Base-by-base conservation (phyloP, 441 rosid genomes). In the Erodium moschatum region DNA sequence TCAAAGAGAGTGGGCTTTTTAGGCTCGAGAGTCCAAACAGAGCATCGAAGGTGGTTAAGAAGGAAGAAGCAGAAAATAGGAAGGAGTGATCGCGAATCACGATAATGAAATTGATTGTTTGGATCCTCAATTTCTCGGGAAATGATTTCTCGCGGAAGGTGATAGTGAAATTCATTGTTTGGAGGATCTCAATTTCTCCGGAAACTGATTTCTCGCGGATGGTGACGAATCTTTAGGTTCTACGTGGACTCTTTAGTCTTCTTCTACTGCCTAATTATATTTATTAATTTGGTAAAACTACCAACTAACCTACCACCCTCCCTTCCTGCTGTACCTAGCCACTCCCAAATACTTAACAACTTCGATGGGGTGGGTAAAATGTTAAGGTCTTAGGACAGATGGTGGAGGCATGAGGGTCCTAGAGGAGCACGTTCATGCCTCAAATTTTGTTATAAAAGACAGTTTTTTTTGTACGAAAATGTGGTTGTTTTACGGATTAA, bases 11-110 rank as follows among this genome's bases (percentile, higher is more conserved):
- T 33, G 27, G 27, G 27, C 27, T 24, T 24, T 24, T 24, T 24
- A 24, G 27, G 27, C 1, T 24, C 27, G 27, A 24, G 27, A 24
- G 54, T 38, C 48, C 48, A 42, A 42, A 42, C 48, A 42, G 48
- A 42, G 58, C 19, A 50, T n/a, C 15, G 58, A 50, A n/a, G 58
- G 58, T n/a, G 16, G 16, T 50, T n/a, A 50, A n/a, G 58, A 0
- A 50, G 6, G 58, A 50, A 50, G 16, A 50, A 15, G 18, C 58
- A 50, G 58, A 50, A n/a, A 50, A 50, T 50, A 13, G 58, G 58
- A 50, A 50, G 58, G 6, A 50, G 58, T 4, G 58, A 50, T 50
- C 58, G 58, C 58, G 58, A 50, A 50, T 50, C 58, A 50, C 58
- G 58, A 50, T n/a, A 15, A 15, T 5, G 7, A 6, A 50, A n/a